Conservation (phyloP, 2,329 filamentous ascomycete genomes). For the Neofusicoccum umdonicola region DNA sequence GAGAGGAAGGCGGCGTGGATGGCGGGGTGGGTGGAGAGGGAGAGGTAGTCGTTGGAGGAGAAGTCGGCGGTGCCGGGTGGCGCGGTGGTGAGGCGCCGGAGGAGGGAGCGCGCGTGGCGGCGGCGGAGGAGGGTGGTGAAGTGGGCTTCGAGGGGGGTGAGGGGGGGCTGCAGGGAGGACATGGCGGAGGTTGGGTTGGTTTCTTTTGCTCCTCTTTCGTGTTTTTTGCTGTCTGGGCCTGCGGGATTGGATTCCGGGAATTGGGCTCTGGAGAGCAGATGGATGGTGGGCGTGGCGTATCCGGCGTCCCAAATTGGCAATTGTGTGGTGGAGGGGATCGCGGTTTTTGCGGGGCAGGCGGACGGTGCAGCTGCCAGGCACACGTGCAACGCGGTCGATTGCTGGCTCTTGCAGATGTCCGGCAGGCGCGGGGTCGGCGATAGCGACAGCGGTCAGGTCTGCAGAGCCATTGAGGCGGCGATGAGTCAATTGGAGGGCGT, state of each 20-base stretch:
- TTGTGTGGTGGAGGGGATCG: not conserved
- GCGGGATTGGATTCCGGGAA: no score
- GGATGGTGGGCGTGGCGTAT: not conserved
- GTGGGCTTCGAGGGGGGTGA: constrained; percentile 24
- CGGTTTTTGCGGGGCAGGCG: not conserved
- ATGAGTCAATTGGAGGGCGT: not conserved
- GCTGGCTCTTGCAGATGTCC: not conserved
- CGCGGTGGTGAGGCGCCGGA: constrained; percentile 32
- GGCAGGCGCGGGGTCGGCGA: not conserved
- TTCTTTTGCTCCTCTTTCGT: not conserved
- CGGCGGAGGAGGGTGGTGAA: constrained; percentile 35
- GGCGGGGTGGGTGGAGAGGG: constrained; percentile 49
- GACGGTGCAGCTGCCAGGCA: not conserved
- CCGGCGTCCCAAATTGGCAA: not conserved
- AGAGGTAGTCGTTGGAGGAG: constrained; percentile 66
- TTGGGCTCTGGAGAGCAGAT: no score
- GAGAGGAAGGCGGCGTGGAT: constrained; percentile 51
- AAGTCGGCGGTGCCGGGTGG: constrained; percentile 51
- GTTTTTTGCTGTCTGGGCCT: no score
- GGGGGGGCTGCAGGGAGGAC: not conserved
- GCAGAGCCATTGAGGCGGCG: not conserved
- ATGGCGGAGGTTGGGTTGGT: not conserved
- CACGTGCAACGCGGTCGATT: not conserved
- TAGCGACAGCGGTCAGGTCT: not conserved
- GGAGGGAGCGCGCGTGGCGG: constrained; percentile 36